Evolutionary conservation across 257 asterid genomes (phyloP).

Genomic region (Plectranthus barbatus): DNA sequence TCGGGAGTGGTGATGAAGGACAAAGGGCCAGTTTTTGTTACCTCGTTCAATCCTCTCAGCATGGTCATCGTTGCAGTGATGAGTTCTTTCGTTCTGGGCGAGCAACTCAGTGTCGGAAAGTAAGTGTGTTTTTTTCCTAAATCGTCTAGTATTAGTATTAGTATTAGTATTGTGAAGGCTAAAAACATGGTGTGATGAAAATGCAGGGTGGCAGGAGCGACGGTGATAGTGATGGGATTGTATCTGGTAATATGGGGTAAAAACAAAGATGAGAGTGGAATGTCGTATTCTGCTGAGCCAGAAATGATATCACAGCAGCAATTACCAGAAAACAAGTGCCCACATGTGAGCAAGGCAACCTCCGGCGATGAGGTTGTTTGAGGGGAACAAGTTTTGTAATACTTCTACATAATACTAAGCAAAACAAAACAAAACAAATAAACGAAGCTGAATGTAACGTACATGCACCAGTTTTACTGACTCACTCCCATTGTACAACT

Average conservation of each 20-base stretch:
- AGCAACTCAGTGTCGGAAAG: slow-evolving; percentile 49
- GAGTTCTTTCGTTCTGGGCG: slow-evolving; percentile 43
- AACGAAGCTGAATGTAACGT: no score
- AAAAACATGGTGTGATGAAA: neutral
- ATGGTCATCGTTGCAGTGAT: slow-evolving; percentile 48
- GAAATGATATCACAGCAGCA: neutral
- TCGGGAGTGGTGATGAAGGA: slow-evolving; percentile 39
- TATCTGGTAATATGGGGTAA: slow-evolving; percentile 49
- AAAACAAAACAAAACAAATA: no score
- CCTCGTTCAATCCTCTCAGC: slow-evolving; percentile 43
- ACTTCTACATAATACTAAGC: no score
- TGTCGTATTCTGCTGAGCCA: neutral
- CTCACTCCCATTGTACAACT: no score
- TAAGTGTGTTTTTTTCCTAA: slow-evolving; percentile 2
- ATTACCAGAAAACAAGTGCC: neutral
- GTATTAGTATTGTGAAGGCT: neutral
- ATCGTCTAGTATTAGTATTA: neutral
- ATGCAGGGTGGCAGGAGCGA: slow-evolving; percentile 44
- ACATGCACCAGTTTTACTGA: no score
- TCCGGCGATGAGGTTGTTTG: no score
- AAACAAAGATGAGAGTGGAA: slow-evolving; percentile 23
- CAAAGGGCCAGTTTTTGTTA: slow-evolving; percentile 50
- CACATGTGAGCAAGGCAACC: neutral
- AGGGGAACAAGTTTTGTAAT: no score
- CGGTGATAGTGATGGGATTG: slow-evolving; percentile 36